A percentile compares a stretch with the other conserved stretches of the same genome.
phyloP scores from a whole-genome alignment of 179 eudicot genomes.

The Amaranthus tricolor region DNA sequence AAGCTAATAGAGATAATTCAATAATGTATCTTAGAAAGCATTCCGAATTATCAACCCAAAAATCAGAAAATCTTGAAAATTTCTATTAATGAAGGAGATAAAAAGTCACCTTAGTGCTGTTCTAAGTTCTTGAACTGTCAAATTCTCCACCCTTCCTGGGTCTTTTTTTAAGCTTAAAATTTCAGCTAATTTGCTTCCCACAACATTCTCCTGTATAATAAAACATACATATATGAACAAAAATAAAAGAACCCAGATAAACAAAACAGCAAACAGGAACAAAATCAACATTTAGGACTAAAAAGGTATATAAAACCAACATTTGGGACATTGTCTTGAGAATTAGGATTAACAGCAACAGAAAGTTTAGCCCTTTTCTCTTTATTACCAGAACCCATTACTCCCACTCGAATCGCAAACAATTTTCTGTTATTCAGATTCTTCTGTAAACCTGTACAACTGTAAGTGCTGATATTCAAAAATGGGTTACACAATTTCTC shows the following conservation, averaged over 20 bases:
- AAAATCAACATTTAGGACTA: not conserved
- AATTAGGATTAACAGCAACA: conserved; percentile 16
- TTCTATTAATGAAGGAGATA: not conserved
- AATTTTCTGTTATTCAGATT: conserved; percentile 24
- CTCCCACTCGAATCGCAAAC: conserved; percentile 25
- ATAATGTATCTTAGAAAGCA: not conserved
- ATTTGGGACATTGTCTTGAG: conserved; percentile 22
- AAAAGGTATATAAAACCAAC: not conserved
- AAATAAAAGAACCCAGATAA: not conserved
- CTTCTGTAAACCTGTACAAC: conserved; percentile 42
- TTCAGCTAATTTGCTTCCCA: conserved; percentile 25
- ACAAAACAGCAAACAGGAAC: not conserved
- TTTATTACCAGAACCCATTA: conserved; percentile 36
- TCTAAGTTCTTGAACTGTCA: conserved; percentile 77
- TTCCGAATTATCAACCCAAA: not conserved
- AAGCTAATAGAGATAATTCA: not conserved
- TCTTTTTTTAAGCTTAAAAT: conserved; percentile 35
- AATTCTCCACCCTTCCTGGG: conserved; percentile 38
- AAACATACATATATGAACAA: not conserved
- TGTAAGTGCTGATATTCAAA: conserved; percentile 22
- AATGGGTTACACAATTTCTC: not conserved
- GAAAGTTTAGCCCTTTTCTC: conserved; percentile 18
- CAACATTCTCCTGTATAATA: conserved; percentile 31
- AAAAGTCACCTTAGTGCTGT: conserved; percentile 56
- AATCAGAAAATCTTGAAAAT: not conserved